phyloP scores from a whole-genome alignment of 306 rosid species.

The Rubus parviflorus region DNA sequence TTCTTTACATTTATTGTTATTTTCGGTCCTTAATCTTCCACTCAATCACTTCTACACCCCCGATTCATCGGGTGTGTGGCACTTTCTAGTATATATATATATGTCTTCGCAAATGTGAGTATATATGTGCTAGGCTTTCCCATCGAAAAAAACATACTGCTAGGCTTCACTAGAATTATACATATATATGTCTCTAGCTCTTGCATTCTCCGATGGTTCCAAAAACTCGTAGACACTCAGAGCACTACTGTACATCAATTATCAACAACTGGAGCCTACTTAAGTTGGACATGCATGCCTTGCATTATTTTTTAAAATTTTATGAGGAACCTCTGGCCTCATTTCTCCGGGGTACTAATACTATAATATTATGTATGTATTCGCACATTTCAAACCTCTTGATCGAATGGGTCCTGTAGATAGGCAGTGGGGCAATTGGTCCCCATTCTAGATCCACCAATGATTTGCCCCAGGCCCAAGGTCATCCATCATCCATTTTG shows the following conservation, averaged over 20 bases:
- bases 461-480: slow-evolving; percentile 6
- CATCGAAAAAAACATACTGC: too few species aligned
- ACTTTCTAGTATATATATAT: too few species aligned
- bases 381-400: neutral
- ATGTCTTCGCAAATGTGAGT: too few species aligned
- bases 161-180: too few species aligned
- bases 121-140: too few species aligned
- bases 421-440: neutral
- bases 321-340: neutral
- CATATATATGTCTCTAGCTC: neutral
- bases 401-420: neutral
- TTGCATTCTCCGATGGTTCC: neutral
- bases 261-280: neutral
- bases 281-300: neutral
- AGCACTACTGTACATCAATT: neutral
- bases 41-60: too few species aligned
- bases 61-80: too few species aligned
- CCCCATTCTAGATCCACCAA: neutral
- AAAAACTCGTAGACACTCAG: neutral
- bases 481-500: neutral
- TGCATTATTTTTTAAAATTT: neutral
- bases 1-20: neutral
- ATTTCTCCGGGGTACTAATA: too few species aligned
- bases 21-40: neutral
- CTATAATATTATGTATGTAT: neutral